phyloP scores from a whole-genome alignment of 2,329 filamentous ascomycete genomes.

The Paecilomyces dactylethromorphus region DNA sequence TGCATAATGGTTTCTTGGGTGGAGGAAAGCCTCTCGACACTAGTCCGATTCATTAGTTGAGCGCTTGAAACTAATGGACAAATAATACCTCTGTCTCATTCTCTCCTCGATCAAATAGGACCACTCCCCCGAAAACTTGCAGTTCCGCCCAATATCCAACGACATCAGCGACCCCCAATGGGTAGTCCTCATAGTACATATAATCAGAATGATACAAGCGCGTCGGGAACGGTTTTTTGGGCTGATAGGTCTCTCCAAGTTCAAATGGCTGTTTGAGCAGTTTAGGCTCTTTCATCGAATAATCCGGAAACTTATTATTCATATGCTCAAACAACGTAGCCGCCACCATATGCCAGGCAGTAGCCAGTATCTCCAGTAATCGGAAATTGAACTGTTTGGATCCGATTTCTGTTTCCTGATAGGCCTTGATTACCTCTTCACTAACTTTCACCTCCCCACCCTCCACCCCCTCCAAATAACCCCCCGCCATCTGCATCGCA shows the following conservation, averaged over 20 bases:
- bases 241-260: too few relatives aligned
- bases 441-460: too few relatives aligned
- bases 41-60: not conserved
- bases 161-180: conserved; percentile 2
- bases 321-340: not conserved
- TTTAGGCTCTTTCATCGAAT: too few relatives aligned
- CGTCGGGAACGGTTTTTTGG: not conserved
- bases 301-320: not conserved
- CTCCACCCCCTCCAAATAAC: not conserved
- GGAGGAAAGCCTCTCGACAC: conserved; percentile 6
- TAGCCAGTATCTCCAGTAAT: not conserved
- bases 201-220: not conserved
- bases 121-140: conserved; percentile 2
- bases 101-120: conserved; percentile 5
- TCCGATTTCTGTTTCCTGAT: not conserved
- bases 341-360: not conserved
- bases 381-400: not conserved
- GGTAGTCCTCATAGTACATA: not conserved
- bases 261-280: too few relatives aligned
- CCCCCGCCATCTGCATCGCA: not conserved
- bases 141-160: conserved; percentile 4
- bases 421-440: not conserved
- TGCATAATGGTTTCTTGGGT: conserved; percentile 1
- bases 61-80: not conserved
- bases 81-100: not conserved